phyloP scores from a whole-genome alignment of 2,329 filamentous ascomycete species.

The Hymenoscyphus fraxineus region DNA sequence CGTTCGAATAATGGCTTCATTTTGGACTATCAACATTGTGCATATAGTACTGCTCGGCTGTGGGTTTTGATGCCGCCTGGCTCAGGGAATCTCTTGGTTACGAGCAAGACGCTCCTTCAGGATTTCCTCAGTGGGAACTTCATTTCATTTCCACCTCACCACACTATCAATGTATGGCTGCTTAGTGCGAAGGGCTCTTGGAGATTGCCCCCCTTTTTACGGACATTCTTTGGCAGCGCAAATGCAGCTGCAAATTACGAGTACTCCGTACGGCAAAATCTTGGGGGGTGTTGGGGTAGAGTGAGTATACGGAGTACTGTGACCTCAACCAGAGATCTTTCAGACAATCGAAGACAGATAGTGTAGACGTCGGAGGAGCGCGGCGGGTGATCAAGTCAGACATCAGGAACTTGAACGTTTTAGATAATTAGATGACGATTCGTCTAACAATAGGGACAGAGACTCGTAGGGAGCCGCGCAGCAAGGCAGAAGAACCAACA shows the following conservation, averaged over 20 bases:
- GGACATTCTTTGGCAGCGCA: background rate
- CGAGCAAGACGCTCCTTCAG: background rate
- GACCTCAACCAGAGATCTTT: background rate
- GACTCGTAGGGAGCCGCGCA: background rate
- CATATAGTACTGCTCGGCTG: background rate
- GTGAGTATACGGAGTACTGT: too few species aligned
- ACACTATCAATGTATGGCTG: background rate
- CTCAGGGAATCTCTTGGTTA: background rate
- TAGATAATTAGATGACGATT: background rate
- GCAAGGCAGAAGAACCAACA: slow-evolving; percentile 1
- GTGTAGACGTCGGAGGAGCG: background rate
- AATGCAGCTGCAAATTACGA: background rate
- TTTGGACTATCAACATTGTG: too few species aligned
- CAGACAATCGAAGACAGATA: background rate
- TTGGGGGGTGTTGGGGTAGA: background rate
- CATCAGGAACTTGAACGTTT: background rate
- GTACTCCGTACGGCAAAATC: background rate
- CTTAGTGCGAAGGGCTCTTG: background rate
- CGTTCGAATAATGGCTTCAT: too few species aligned
- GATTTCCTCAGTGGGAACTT: background rate
- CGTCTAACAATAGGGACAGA: background rate
- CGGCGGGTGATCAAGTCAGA: background rate
- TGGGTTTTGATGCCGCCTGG: background rate
- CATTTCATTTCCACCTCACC: background rate
- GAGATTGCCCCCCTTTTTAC: background rate